phyloP scores from a whole-genome alignment of 495 filamentous ascomycete genomes.

The Hypoxylon rickii region DNA sequence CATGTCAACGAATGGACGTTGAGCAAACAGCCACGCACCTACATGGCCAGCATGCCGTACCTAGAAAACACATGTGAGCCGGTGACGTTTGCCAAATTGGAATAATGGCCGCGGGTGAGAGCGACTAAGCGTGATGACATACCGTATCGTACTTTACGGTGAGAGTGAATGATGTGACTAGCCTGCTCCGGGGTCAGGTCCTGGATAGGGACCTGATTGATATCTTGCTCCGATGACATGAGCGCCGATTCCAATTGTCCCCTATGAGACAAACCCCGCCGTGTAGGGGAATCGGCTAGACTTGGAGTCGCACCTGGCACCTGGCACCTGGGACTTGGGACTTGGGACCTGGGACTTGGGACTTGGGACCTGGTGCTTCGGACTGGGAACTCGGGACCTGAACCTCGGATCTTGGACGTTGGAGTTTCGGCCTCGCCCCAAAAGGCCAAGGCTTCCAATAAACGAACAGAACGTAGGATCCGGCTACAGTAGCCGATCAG shows the following conservation, averaged over 20 bases:
- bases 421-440: slow-evolving; percentile 18
- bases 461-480: slow-evolving; percentile 5
- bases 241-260: slow-evolving; percentile 19
- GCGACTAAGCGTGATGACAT: slow-evolving; percentile 33
- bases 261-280: slow-evolving; percentile 28
- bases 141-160: slow-evolving; percentile 64
- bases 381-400: no score
- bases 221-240: slow-evolving; percentile 39
- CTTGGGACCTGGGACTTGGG: no score
- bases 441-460: slow-evolving; percentile 30
- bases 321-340: no score
- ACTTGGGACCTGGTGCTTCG: no score
- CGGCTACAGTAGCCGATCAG: slow-evolving; percentile 14
- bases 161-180: slow-evolving; percentile 62
- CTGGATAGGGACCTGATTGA: slow-evolving; percentile 47
- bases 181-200: slow-evolving; percentile 61
- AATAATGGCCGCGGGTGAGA: no score
- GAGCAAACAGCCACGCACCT: slow-evolving; percentile 19
- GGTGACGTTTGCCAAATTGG: no score
- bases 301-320: no score
- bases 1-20: background rate
- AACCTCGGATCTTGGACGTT: no score
- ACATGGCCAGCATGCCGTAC: slow-evolving; percentile 73
- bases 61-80: slow-evolving; percentile 40
- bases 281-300: slow-evolving; percentile 3